Evolutionary conservation across 164 flowering plant species (phyloP).

Genomic region (Santalum album): DNA sequence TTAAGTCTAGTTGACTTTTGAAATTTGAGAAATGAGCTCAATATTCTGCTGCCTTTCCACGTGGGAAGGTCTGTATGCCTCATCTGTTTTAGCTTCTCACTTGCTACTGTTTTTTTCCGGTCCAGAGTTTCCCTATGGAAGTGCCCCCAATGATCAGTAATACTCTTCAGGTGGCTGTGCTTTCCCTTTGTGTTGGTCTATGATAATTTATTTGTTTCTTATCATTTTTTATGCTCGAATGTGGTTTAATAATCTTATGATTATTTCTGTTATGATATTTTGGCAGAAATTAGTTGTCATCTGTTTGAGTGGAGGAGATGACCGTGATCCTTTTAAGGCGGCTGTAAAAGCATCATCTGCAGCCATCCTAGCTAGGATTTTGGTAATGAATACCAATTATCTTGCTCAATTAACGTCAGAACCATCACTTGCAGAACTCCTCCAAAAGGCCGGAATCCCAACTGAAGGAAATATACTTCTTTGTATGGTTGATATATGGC

Average conservation of each 20-base stretch:
- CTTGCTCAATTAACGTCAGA: slow-evolving; percentile 78
- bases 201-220: neutral
- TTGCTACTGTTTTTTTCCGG: neutral
- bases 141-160: slow-evolving; percentile 72
- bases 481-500: slow-evolving; percentile 80
- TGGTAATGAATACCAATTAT: slow-evolving; percentile 79
- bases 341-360: slow-evolving; percentile 71
- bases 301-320: slow-evolving; percentile 86
- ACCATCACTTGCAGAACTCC: slow-evolving; percentile 42
- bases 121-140: slow-evolving; percentile 77
- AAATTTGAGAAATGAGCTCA: no score
- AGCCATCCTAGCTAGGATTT: slow-evolving; percentile 77
- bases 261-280: slow-evolving; percentile 3
- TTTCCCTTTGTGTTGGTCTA: neutral
- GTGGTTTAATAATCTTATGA: neutral
- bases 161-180: slow-evolving; percentile 53
- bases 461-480: slow-evolving; percentile 71
- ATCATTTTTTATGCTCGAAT: neutral
- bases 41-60: neutral
- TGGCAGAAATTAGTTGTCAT: slow-evolving; percentile 64
- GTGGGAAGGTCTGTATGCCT: no score
- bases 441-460: slow-evolving; percentile 64
- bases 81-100: no score
- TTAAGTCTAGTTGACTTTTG: no score
- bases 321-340: slow-evolving; percentile 67